Base-by-base conservation (phyloP, 495 filamentous ascomycete species). In the Penicillium canariense region DNA sequence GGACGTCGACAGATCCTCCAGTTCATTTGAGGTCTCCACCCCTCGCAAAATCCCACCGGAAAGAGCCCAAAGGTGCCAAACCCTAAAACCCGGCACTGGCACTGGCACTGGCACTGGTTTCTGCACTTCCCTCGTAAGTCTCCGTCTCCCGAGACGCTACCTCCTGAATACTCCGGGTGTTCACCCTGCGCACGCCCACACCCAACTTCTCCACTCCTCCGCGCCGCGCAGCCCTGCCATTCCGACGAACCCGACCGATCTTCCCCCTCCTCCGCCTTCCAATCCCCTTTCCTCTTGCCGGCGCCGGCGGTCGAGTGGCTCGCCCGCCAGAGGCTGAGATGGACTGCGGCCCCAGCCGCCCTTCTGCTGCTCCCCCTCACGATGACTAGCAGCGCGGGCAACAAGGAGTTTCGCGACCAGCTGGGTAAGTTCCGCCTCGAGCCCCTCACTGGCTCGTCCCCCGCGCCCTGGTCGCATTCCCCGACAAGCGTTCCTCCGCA, bases 341-440 rank as follows among this genome's bases (percentile, higher is more conserved):
- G 70, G 69, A 59, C 50, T 59, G 67, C 69, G 68, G 70, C 65
- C 65, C 61, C 46, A 71, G 68, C 69, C 69, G 66, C 64, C 60
- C 53, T 54, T 54, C 65, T 32, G 55, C 72, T 72, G 67, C 17
- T 46, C 30, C 3, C 44, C 43, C 14, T 28, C 28, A 48, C 30
- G 12, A 34, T 35, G 31, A 48, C 28, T 17, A 73, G 59, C 57
- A 65, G 61, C 66, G 31, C 58, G 26, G 66, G 66, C 49, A 72
- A 73, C 56, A 70, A 71, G 58, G 71, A 75, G 10, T 77, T 75
- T 53, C 71, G 72, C 49, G 71, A 73, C 51, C 74, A 77, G 54
- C 65, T 77, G 59, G 74, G 74, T 55, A 73, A 74, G 54, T 77
- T 77, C 50, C 74, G 74, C 48, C 64, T 77, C 43, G 71, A 74